Evolutionary conservation across 495 filamentous ascomycete genomes (phyloP).

Genomic region (Rhypophila decipiens): DNA sequence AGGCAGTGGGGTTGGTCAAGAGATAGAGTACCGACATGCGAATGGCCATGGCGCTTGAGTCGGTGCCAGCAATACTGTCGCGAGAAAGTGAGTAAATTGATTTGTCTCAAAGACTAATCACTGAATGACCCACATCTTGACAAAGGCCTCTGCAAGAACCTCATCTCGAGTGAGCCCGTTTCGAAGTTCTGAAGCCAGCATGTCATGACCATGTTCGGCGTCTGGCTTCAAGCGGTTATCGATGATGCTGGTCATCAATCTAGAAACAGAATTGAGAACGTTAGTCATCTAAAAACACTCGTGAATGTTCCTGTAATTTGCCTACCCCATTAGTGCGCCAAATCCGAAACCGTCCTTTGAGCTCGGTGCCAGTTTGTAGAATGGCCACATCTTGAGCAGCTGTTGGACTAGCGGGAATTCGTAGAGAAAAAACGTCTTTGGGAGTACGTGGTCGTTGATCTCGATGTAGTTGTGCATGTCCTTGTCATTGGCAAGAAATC

Average conservation of each 20-base stretch:
- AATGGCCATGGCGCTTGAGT: constrained; percentile 12
- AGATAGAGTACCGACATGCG: constrained; percentile 10
- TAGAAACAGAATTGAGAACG: too few relatives aligned
- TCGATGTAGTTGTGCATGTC: constrained; percentile 15
- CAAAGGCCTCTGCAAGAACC: constrained; percentile 8
- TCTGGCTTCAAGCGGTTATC: background rate
- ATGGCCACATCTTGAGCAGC: background rate
- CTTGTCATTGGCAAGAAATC: constrained; percentile 23
- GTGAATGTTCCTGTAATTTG: too few relatives aligned
- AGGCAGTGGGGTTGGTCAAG: constrained; percentile 27
- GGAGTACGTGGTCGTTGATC: background rate
- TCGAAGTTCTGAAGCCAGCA: constrained; percentile 19
- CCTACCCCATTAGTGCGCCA: too few relatives aligned
- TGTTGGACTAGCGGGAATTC: constrained; percentile 1
- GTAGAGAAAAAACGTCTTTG: constrained; percentile 1
- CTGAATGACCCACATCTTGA: too few relatives aligned
- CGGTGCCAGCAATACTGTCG: constrained; percentile 16
- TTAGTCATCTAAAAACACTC: too few relatives aligned
- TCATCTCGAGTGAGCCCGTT: constrained; percentile 8
- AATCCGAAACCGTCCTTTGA: constrained; percentile 3
- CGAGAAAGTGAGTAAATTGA: too few relatives aligned
- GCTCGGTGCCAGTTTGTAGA: too few relatives aligned
- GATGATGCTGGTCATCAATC: constrained; percentile 2
- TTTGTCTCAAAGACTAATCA: too few relatives aligned
- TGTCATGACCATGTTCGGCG: constrained; percentile 15